Conservation (phyloP, 495 filamentous ascomycete genomes). For the Aspergillus carlsbadensis region DNA sequence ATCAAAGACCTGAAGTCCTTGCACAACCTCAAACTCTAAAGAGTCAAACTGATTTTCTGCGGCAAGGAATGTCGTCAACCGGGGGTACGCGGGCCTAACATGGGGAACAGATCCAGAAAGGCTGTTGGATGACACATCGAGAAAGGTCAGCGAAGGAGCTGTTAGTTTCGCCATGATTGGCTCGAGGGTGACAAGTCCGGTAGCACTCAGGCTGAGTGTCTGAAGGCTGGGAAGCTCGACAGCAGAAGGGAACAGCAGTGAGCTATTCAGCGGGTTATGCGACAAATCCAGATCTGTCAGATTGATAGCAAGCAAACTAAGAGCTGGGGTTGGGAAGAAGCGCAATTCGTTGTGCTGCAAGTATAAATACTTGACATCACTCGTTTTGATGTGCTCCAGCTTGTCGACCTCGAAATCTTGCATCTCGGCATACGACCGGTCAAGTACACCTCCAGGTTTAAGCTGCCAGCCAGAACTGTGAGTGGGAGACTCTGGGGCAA, state of each 20-base stretch:
- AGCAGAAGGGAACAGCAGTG: slow-evolving; percentile 54
- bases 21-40: slow-evolving; percentile 69
- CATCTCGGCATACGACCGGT: slow-evolving; percentile 66
- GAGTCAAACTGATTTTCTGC: slow-evolving; percentile 74
- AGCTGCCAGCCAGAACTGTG: slow-evolving; percentile 54
- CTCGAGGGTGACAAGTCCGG: slow-evolving; percentile 63
- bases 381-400: slow-evolving; percentile 42
- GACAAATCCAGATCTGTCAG: slow-evolving; percentile 76
- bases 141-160: slow-evolving; percentile 68
- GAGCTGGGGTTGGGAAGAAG: slow-evolving; percentile 59
- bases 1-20: slow-evolving; percentile 74
- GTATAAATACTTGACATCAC: slow-evolving; percentile 57
- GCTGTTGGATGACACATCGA: slow-evolving; percentile 80
- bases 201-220: slow-evolving; percentile 69
- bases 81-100: slow-evolving; percentile 59
- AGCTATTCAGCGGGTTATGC: slow-evolving; percentile 69
- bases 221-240: slow-evolving; percentile 71
- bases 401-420: slow-evolving; percentile 45
- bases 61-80: slow-evolving; percentile 62
- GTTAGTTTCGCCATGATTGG: slow-evolving; percentile 61
- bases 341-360: slow-evolving; percentile 76
- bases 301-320: slow-evolving; percentile 64
- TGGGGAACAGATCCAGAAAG: slow-evolving; percentile 62
- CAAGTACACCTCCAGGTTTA: slow-evolving; percentile 69
- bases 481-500: slow-evolving; percentile 41